Conservation (phyloP, 164 flowering plant species). For the Kingdonia uniflora region DNA sequence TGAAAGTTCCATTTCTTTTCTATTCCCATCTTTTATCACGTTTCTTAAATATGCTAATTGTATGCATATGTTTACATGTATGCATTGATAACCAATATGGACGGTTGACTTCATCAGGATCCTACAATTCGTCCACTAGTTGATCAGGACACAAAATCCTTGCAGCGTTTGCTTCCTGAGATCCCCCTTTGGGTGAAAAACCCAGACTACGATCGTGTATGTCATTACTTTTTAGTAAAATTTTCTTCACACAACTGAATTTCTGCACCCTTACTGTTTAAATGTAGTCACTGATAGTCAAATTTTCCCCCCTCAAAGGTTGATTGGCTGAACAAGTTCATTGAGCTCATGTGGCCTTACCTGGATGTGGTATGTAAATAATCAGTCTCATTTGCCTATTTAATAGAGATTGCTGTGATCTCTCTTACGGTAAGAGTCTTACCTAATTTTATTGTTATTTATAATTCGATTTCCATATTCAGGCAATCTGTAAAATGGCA, state of each 20-base stretch:
- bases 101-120: conserved; percentile 31
- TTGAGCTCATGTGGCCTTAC: conserved; percentile 87
- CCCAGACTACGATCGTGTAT: conserved; percentile 95
- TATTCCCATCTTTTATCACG: too few species aligned
- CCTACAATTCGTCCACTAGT: conserved; percentile 70
- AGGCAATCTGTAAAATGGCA: conserved; percentile 93
- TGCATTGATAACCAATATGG: conserved; percentile 1
- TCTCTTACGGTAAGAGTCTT: neutral
- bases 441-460: neutral
- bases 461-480: conserved; percentile 2
- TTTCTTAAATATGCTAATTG: too few species aligned
- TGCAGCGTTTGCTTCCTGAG: conserved; percentile 71
- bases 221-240: conserved; percentile 6
- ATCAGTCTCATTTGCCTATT: neutral
- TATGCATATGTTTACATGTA: neutral
- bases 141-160: conserved; percentile 57
- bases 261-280: neutral
- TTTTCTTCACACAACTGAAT: neutral
- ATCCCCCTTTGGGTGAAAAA: conserved; percentile 92
- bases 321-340: conserved; percentile 92
- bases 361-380: conserved; percentile 63
- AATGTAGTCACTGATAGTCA: neutral
- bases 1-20: too few species aligned
- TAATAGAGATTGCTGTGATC: neutral
- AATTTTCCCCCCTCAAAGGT: conserved; percentile 30